Percentiles rank a stretch among this genome's conserved stretches.
Conservation (phyloP, 2,329 filamentous ascomycete species). For the Bipolaris sorokiniana region DNA sequence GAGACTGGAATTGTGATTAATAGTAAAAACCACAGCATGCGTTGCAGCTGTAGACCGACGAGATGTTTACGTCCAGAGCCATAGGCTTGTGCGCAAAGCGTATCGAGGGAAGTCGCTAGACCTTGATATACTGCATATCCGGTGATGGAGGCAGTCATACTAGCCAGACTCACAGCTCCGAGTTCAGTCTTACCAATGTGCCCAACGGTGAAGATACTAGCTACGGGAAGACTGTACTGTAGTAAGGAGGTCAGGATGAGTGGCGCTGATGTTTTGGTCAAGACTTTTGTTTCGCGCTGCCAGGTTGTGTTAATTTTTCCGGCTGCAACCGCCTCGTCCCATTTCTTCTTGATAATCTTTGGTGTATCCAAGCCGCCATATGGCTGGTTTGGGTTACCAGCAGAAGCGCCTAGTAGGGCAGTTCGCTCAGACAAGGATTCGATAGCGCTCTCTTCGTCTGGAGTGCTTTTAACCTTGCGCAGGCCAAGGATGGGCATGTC, state of each 20-base stretch:
- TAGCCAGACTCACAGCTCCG: constrained; percentile 55
- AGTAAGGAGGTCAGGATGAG: constrained; percentile 57
- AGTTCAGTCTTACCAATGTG: constrained; percentile 58
- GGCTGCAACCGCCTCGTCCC: constrained; percentile 75
- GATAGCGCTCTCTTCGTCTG: constrained; percentile 41
- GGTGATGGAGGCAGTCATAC: constrained; percentile 58
- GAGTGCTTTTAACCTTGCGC: constrained; percentile 36
- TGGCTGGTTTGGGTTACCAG: constrained; percentile 45
- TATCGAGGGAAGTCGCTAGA: constrained; percentile 89
- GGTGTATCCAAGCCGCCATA: constrained; percentile 58
- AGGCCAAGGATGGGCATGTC: constrained; percentile 41
- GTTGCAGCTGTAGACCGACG: constrained; percentile 81
- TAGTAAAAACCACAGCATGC: constrained; percentile 81
- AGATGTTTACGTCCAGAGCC: constrained; percentile 88
- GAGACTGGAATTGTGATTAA: constrained; percentile 74
- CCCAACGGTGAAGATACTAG: constrained; percentile 57
- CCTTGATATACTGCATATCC: constrained; percentile 60
- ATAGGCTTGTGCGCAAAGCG: constrained; percentile 91
- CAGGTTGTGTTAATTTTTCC: constrained; percentile 88
- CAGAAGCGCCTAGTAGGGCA: constrained; percentile 52
- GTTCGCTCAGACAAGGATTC: constrained; percentile 53
- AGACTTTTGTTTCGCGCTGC: constrained; percentile 84
- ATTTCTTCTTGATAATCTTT: constrained; percentile 51
- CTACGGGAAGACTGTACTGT: constrained; percentile 57
- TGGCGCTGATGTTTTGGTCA: constrained; percentile 60